Base-by-base conservation (phyloP, 495 filamentous ascomycete species). In the Penicillium pancosmium region DNA sequence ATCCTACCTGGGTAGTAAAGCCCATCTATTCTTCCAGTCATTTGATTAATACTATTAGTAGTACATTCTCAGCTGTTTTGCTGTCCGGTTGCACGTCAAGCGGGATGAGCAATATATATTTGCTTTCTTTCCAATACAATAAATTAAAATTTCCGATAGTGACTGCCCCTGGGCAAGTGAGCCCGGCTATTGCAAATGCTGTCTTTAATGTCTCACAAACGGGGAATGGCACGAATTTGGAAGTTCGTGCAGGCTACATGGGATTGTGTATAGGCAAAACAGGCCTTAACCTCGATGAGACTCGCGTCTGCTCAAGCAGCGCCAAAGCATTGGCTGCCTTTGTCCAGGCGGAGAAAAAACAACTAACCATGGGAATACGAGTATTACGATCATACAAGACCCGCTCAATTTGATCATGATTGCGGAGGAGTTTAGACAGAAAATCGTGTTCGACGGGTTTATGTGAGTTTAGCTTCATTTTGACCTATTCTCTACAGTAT, bases 361-460 rank as follows among this genome's bases (percentile, higher is more conserved):
- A 25, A 21, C 0, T 38, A 8, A 31, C 1, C 27, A 8, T 31
- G 27, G 27, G 27, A 31, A 31, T 31, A 8, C 1, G 27, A 31
- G 27, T 9, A 31, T 31, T 8, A 31, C 31, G 5, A 48, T 23
- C 8, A 52, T 44, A n/a, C 50, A 52, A 2, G 60, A 63, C 19
- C 64, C 56, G 50, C 60, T 66, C 5, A 66, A 66, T 57, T 40
- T 66, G 54, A 57, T 66, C 11, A 38, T 36, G 16, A 55, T 66
- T n/a, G 60, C 60, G 12, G 40, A 63, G 7, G 46, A 54, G 15
- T 66, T 66, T 23, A 56, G 31, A 23, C 46, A 63, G 11, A 56
- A 54, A 23, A 66, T 63, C 15, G 64, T 63, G n/a, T 63, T 66
- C 48, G 54, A 63, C 53, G 64, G 64, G 2, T 44, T 66, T 27